Percentiles rank a stretch among this genome's conserved stretches.
These are phyloP conservation scores for Colletotrichum chrysophilum DNA, from an alignment of 2,329 filamentous ascomycete genomes.

Conservation along the genomic window DNA sequence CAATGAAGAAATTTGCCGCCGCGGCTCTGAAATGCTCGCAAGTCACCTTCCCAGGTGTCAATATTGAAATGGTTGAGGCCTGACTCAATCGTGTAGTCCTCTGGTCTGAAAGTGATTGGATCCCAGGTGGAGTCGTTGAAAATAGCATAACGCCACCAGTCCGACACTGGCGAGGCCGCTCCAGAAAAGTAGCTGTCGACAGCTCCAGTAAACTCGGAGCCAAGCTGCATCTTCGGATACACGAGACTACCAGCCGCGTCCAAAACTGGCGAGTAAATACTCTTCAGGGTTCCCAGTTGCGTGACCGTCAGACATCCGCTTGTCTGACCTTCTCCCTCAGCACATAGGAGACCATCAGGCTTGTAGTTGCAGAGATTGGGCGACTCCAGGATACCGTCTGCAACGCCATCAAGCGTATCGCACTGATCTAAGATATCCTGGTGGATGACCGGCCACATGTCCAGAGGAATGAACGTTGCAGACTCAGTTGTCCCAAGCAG, in stretches of 20 bases:
- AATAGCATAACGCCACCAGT: constrained; percentile 45
- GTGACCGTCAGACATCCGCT: not conserved
- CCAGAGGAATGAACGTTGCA: constrained; percentile 38
- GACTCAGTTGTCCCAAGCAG: constrained; percentile 44
- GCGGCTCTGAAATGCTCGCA: constrained; percentile 39
- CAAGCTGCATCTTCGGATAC: constrained; percentile 50
- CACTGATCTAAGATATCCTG: constrained; percentile 32
- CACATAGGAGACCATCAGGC: constrained; percentile 45
- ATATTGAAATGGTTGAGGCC: constrained; percentile 39
- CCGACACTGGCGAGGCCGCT: constrained; percentile 29
- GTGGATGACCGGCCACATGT: constrained; percentile 15
- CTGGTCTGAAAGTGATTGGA: constrained; percentile 42
- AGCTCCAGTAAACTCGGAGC: constrained; percentile 44
- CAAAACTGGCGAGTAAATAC: constrained; percentile 35
- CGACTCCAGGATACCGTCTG: constrained; percentile 26
- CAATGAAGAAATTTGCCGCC: constrained; percentile 52
- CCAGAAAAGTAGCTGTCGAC: constrained; percentile 46
- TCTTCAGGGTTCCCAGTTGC: constrained; percentile 41
- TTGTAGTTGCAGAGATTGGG: constrained; percentile 35
- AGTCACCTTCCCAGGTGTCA: constrained; percentile 44
- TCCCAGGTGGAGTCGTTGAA: constrained; percentile 42
- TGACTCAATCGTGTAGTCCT: constrained; percentile 25
- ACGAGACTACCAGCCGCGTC: constrained; percentile 38
- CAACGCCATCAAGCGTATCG: constrained; percentile 26
- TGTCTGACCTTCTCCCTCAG: not conserved